Percentiles rank a stretch among this genome's conserved stretches.
phyloP scores from a whole-genome alignment of 129 eudicot genomes.

The Heracleum sosnowskyi region DNA sequence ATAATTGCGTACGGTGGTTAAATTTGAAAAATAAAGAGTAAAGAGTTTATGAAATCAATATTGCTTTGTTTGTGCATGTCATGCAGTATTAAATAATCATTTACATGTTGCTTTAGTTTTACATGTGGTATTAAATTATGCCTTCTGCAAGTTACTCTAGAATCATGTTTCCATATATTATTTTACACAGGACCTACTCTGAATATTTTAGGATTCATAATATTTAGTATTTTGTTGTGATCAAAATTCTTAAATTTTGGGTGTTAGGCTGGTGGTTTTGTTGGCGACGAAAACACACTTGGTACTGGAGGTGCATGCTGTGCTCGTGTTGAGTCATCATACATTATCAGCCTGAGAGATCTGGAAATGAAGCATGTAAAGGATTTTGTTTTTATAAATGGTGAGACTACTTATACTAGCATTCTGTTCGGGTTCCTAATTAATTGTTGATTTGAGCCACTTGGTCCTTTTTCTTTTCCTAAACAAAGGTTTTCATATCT shows the following conservation, averaged over 20 bases:
- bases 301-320: conserved; percentile 59
- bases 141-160: neutral
- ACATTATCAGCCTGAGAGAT: conserved; percentile 62
- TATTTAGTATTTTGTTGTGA: neutral
- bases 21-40: neutral
- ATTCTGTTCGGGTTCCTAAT: neutral
- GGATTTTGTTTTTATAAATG: conserved; percentile 80
- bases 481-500: neutral
- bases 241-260: conserved; percentile 17
- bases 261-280: conserved; percentile 88
- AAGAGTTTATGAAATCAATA: neutral
- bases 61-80: neutral
- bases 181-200: neutral
- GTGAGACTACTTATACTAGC: conserved; percentile 36
- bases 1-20: neutral
- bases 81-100: neutral
- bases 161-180: neutral
- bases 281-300: conserved; percentile 59
- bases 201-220: neutral
- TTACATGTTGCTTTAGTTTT: neutral
- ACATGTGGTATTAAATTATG: neutral
- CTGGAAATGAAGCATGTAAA: conserved; percentile 86
- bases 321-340: conserved; percentile 80
- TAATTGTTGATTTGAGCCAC: neutral
- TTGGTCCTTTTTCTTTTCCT: neutral